These are phyloP conservation scores for Herpetomonas samuelpessoai DNA, from an alignment of 208 protist genomes.

Conservation along the genomic window DNA sequence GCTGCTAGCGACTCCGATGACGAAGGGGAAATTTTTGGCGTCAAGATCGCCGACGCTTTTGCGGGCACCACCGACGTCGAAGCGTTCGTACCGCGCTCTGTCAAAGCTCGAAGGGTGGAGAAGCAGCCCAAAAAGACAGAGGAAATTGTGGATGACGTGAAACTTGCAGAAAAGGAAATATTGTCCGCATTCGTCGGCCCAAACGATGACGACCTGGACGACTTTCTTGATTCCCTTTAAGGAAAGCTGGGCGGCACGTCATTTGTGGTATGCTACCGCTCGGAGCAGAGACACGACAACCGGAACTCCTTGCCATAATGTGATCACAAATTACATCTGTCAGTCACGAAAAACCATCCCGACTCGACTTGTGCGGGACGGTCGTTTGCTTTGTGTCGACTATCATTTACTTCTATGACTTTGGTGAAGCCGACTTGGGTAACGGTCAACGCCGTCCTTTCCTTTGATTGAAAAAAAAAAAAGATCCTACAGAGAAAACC, in stretches of 20 bases:
- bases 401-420: too few species aligned
- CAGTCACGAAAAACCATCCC: too few species aligned
- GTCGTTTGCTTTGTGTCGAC: too few species aligned
- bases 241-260: constrained; percentile 3
- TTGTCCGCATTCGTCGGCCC: constrained; percentile 21
- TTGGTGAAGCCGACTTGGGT: too few species aligned
- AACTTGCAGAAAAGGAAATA: constrained; percentile 47
- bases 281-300: constrained; percentile 19
- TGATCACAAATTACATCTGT: too few species aligned
- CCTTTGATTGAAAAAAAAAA: too few species aligned
- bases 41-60: not conserved
- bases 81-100: not conserved
- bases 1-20: not conserved
- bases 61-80: not conserved
- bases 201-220: constrained; percentile 38
- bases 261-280: constrained; percentile 14
- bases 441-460: too few species aligned
- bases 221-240: constrained; percentile 54
- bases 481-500: too few species aligned
- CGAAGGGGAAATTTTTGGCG: not conserved
- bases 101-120: constrained; percentile 12
- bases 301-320: too few species aligned
- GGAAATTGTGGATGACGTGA: constrained; percentile 17
- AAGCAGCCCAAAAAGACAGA: not conserved
- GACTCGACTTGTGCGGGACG: too few species aligned